These are phyloP conservation scores for Candida tropicalis DNA, from an alignment of 1,139 yeast genomes.

Conservation along the genomic window DNA sequence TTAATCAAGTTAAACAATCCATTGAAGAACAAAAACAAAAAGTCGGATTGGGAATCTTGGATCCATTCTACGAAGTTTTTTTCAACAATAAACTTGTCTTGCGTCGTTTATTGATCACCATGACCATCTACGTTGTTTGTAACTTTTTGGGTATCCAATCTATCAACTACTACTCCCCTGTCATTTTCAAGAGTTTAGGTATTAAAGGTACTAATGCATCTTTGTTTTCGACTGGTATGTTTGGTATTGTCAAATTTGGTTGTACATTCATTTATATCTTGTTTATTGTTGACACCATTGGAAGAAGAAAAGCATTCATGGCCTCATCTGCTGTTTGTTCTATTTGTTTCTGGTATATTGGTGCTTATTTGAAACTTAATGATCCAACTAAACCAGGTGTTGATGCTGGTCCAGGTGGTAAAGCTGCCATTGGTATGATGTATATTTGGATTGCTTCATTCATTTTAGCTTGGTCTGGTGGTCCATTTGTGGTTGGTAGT, in stretches of 20 bases:
- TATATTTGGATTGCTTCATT: slow-evolving; percentile 48
- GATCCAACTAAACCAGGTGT: slow-evolving; percentile 41
- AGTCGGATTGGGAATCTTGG: slow-evolving; percentile 43
- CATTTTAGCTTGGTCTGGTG: slow-evolving; percentile 48
- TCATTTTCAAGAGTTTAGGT: slow-evolving; percentile 41
- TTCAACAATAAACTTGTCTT: slow-evolving; percentile 30
- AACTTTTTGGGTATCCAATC: slow-evolving; percentile 50
- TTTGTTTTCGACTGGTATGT: slow-evolving; percentile 46
- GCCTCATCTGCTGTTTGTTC: slow-evolving; percentile 39
- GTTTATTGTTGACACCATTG: slow-evolving; percentile 41
- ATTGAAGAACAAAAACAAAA: slow-evolving; percentile 30
- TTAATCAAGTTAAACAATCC: slow-evolving; percentile 30
- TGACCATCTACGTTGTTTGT: slow-evolving; percentile 41
- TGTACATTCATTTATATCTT: slow-evolving; percentile 40
- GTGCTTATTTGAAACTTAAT: slow-evolving; percentile 39
- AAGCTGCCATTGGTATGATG: slow-evolving; percentile 47
- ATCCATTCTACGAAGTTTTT: slow-evolving; percentile 40
- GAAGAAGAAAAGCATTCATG: slow-evolving; percentile 44
- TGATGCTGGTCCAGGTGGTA: slow-evolving; percentile 45
- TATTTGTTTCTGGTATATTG: slow-evolving; percentile 47
- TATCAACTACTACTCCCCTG: slow-evolving; percentile 49
- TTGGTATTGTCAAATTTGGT: slow-evolving; percentile 44
- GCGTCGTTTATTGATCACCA: slow-evolving; percentile 34
- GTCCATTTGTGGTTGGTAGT: slow-evolving; percentile 46
- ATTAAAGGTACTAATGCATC: slow-evolving; percentile 43